Conservation (phyloP, 805 yeast species). For the Candida peoriensis region DNA sequence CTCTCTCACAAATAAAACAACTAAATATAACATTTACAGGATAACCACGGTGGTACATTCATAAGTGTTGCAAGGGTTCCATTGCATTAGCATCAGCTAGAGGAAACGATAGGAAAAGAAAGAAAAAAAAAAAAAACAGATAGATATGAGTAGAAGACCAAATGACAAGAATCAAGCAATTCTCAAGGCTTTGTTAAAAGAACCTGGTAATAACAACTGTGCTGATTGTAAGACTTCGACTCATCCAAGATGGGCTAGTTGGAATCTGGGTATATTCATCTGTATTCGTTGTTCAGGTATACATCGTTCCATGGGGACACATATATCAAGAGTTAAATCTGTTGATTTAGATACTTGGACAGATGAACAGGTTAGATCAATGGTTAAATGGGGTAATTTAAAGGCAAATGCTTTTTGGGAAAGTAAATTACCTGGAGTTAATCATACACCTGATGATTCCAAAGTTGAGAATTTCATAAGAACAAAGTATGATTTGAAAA, state of each 20-base stretch:
- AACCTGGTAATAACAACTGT: constrained; percentile 71
- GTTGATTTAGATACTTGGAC: constrained; percentile 97
- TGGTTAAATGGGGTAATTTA: constrained; percentile 84
- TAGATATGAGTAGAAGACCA: constrained; percentile 12
- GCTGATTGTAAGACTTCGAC: constrained; percentile 88
- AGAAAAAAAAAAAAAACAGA: too few relatives aligned
- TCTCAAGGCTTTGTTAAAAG: constrained; percentile 68
- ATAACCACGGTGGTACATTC: too few relatives aligned
- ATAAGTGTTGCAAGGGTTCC: too few relatives aligned
- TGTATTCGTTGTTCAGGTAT: constrained; percentile 96
- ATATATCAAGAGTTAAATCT: constrained; percentile 86
- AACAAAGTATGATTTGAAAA: constrained; percentile 85
- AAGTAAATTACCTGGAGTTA: constrained; percentile 56
- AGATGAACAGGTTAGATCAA: constrained; percentile 77
- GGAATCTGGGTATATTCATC: constrained; percentile 90
- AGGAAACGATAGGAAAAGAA: too few relatives aligned
- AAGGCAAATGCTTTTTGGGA: constrained; percentile 85
- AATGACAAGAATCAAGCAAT: constrained; percentile 36
- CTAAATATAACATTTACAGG: too few relatives aligned
- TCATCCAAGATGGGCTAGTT: constrained; percentile 97
- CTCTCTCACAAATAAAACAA: too few relatives aligned
- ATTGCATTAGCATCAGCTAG: too few relatives aligned
- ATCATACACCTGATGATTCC: constrained; percentile 73
- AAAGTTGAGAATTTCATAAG: constrained; percentile 87
- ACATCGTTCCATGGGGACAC: constrained; percentile 94